Percentiles rank a stretch among this genome's conserved stretches.
Conservation (phyloP, 768 basidiomycete species). For the Lentinula sp. region DNA sequence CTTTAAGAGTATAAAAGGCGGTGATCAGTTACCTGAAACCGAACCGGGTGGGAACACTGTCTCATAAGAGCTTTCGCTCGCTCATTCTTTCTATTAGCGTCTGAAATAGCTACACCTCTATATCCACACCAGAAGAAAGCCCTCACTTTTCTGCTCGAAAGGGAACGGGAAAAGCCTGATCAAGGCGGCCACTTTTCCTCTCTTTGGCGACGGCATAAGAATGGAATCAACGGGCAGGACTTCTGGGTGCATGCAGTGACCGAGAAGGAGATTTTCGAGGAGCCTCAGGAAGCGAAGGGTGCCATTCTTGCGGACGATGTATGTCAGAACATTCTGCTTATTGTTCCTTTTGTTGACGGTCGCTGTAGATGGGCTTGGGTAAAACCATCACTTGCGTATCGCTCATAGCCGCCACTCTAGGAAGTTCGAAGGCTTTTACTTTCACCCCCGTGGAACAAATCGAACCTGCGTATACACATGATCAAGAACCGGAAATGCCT, state of each 20-base stretch:
- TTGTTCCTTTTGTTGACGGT: conserved; percentile 9
- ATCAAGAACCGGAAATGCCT: conserved; percentile 18
- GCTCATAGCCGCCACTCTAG: conserved; percentile 81
- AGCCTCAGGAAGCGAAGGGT: conserved; percentile 74
- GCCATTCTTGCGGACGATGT: conserved; percentile 97
- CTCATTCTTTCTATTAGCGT: conserved; percentile 26
- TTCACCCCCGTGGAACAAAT: conserved; percentile 41
- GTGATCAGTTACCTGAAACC: conserved; percentile 81
- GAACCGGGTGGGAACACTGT: conserved; percentile 64
- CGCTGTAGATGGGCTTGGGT: conserved; percentile 87
- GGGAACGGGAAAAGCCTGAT: conserved; percentile 62
- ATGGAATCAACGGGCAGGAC: conserved; percentile 33
- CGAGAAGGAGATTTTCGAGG: conserved; percentile 60
- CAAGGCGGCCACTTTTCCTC: conserved; percentile 60
- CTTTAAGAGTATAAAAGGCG: conserved; percentile 83
- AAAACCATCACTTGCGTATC: conserved; percentile 97
- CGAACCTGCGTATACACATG: conserved; percentile 27
- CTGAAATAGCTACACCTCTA: conserved; percentile 75
- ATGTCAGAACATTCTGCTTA: conserved; percentile 25
- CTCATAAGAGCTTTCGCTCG: conserved; percentile 9
- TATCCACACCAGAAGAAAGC: conserved; percentile 99
- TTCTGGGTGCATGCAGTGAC: conserved; percentile 85
- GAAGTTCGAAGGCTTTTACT: conserved; percentile 62
- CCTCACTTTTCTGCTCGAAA: conserved; percentile 88
- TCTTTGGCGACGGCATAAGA: conserved; percentile 58